Evolutionary conservation across 768 basidiomycete genomes (phyloP), one percentile per base, ranked within the genome.

Genomic region (Rhizopogon sp.): DNA sequence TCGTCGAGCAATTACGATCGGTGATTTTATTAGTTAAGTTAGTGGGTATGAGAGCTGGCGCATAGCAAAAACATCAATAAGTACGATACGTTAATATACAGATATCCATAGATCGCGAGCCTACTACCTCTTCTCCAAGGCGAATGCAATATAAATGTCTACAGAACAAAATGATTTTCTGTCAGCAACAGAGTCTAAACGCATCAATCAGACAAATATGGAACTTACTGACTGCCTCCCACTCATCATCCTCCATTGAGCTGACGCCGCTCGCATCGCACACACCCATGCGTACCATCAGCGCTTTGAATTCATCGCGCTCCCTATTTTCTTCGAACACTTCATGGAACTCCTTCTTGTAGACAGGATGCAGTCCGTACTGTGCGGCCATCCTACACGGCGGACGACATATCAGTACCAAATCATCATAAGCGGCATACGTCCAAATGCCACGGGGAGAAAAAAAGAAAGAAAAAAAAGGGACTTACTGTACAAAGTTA

Each of bases 151-250:
- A 62, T 98, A 98, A 51, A 98, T 85, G 68, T 95, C 95, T 98
- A 64, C 1, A 22, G 40, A 39, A 3, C 20, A 25, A 45, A 35
- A 35, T 11, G 45, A 25, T 25, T 25, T 5, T 1, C 25, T 4
- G 25, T 61, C n/a, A 65, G 52, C n/a, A 50, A 35, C 22, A 5
- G 17, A 20, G 4, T 6, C 25, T 35, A 43, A 39, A 7, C 7
- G 37, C 16, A 22, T 29, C 55, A 55, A 13, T 31, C 20, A 8
- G 25, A 29, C 9, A 53, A 37, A 22, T 25, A 22, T 25, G 35
- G 35, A 11, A 82, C 93, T 72, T 71, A 98, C 97, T 98, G n/a
- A 93, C 94, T 58, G 96, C 96, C 65, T 98, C 94, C 92, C 96
- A 97, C 71, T 98, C 95, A 62, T 90, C 88, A 60, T 90, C 88